These are phyloP conservation scores for Stipa capillata DNA, from an alignment of 176 grass and related monocot genomes.

Conservation along the genomic window DNA sequence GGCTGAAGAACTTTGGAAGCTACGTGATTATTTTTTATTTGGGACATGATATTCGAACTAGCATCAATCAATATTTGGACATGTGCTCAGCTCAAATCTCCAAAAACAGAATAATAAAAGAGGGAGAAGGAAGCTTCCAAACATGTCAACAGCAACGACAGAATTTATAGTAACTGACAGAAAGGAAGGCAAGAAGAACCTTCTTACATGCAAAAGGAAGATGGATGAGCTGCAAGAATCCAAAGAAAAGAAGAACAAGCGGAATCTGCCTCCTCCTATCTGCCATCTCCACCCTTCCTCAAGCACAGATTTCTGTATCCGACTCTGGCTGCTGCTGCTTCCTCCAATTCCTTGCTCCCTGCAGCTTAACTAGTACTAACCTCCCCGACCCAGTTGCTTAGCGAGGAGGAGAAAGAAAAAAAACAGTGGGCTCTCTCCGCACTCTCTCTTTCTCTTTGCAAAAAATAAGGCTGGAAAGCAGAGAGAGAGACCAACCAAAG, in stretches of 20 bases:
- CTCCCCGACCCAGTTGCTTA: constrained; percentile 12
- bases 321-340: too few relatives aligned
- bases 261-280: background rate
- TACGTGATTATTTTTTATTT: background rate
- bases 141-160: background rate
- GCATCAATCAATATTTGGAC: background rate
- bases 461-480: background rate
- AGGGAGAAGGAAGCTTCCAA: background rate
- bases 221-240: background rate
- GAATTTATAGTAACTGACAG: background rate
- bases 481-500: background rate
- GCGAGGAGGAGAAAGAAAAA: constrained; percentile 33
- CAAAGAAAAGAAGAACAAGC: background rate
- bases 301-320: too few relatives aligned
- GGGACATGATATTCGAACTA: background rate
- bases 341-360: background rate
- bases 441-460: background rate
- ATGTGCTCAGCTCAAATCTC: background rate
- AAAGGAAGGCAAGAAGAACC: background rate
- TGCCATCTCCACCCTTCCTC: constrained; percentile 16
- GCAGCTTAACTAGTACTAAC: background rate
- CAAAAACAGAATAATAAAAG: background rate
- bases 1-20: background rate
- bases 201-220: constrained; percentile 21
- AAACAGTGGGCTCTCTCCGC: background rate